Percentiles rank a stretch among this genome's conserved stretches.
These are phyloP conservation scores for Pseudohyphozyma bogoriensis DNA, from an alignment of 768 basidiomycete species.

Conservation along the genomic window DNA sequence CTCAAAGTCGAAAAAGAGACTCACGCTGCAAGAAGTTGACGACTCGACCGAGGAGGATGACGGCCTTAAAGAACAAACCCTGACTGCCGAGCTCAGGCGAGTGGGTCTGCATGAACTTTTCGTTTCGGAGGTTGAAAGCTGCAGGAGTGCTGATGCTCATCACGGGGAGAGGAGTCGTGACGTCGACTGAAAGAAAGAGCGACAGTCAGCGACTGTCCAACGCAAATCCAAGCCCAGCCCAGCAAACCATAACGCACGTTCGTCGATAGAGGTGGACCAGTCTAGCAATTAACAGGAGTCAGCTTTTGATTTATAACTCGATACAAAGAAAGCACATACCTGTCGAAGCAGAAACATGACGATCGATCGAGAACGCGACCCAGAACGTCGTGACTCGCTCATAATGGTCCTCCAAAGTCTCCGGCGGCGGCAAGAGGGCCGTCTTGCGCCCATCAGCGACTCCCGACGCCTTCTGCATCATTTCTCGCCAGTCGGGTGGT, in stretches of 20 bases:
- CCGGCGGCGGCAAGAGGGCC: constrained; percentile 3
- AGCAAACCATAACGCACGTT: neutral
- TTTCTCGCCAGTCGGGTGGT: constrained; percentile 15
- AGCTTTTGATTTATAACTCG: neutral
- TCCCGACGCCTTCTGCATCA: neutral
- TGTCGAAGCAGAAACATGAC: constrained; percentile 23
- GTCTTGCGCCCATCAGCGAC: too few species aligned
- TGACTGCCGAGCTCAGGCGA: constrained; percentile 20
- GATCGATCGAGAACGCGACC: constrained; percentile 27
- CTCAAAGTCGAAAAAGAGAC: neutral
- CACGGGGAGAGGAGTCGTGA: constrained; percentile 22
- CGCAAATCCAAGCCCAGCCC: neutral
- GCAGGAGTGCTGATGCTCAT: too few species aligned
- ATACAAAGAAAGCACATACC: neutral
- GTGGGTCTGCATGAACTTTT: too few species aligned
- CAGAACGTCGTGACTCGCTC: constrained; percentile 20
- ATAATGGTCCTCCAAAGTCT: constrained; percentile 16
- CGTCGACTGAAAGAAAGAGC: constrained; percentile 7
- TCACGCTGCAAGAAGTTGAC: constrained; percentile 21
- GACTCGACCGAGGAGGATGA: constrained; percentile 22
- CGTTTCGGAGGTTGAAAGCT: too few species aligned
- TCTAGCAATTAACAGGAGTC: neutral
- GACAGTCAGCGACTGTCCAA: too few species aligned
- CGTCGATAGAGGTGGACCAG: constrained; percentile 28
- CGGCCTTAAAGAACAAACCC: constrained; percentile 24